Percentiles rank a stretch among this genome's conserved stretches.
Evolutionary conservation across 768 basidiomycete genomes (phyloP).

Genomic region (Naganishia antarctica): DNA sequence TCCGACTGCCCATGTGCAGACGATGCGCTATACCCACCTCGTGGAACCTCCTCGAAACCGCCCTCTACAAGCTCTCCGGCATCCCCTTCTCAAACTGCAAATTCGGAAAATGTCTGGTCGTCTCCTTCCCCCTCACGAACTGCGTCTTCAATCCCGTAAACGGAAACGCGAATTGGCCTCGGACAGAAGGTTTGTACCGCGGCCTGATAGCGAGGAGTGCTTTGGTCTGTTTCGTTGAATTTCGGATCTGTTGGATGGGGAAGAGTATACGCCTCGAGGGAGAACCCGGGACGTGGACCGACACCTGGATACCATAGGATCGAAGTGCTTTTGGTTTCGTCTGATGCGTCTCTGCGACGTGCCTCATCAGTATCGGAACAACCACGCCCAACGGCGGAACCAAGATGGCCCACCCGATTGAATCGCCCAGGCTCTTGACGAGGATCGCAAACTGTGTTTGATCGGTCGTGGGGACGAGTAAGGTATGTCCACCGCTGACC

Average conservation of each 20-base stretch:
- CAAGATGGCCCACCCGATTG: constrained; percentile 57
- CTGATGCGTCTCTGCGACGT: constrained; percentile 58
- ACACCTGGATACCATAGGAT: constrained; percentile 59
- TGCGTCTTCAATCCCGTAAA: constrained; percentile 71
- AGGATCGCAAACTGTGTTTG: constrained; percentile 61
- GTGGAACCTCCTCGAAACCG: constrained; percentile 22
- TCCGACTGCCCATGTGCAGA: not conserved
- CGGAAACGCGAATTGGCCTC: constrained; percentile 61
- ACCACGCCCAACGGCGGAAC: not conserved
- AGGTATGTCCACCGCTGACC: constrained; percentile 89
- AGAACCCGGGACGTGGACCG: constrained; percentile 73
- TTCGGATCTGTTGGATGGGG: constrained; percentile 13
- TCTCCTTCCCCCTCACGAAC: constrained; percentile 60
- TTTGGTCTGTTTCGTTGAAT: constrained; percentile 18
- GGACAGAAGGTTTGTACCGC: constrained; percentile 31
- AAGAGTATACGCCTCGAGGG: constrained; percentile 64
- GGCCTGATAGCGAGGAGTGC: constrained; percentile 33
- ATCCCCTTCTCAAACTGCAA: constrained; percentile 24
- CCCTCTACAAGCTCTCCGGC: constrained; percentile 29
- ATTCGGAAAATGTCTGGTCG: constrained; percentile 54
- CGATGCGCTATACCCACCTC: not conserved
- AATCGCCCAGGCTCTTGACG: constrained; percentile 68
- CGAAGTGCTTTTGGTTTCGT: constrained; percentile 69
- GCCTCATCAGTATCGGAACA: not conserved
- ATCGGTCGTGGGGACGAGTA: constrained; percentile 70